Evolutionary conservation across 257 asterid genomes (phyloP), one percentile per base, ranked within the genome.

Genomic region (Plantago ovata): DNA sequence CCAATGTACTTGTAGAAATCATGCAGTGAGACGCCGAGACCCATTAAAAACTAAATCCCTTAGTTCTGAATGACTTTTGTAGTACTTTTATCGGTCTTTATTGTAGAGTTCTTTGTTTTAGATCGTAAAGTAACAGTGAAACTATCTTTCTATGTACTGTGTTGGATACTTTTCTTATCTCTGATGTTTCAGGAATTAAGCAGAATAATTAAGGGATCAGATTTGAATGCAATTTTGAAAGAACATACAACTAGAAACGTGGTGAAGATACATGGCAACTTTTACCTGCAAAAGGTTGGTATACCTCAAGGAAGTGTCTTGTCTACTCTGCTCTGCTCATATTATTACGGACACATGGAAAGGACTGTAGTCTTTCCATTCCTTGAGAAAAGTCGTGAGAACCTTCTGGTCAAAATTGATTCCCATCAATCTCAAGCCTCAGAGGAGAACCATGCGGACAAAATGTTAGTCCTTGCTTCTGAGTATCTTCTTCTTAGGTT

Each of bases 241-340:
- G 91, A 92, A 79, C 97, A 88, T 80, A 76, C 88, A 55, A 74
- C 64, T 49, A 71, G 74, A 64, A 88, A 88, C 42, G 75, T 88
- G 76, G 82, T 92, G 64, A 77, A 66, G 24, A 46, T 88, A 10
- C 78, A 70, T 38, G 56, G 55, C 62, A 77, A 53, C 39, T 80
- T 84, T 73, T 92, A 73, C 83, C 65, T 72, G 78, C 98, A 92
- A 77, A 56, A 52, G 20, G 73, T 85, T 42, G 98, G 98, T 56
- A 92, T 92, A 71, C 86, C 98, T 43, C 98, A 92, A 70, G 98
- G 98, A 55, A 79, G 98, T 71, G 67, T 85, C 63, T 38, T 88
- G 60, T 92, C 98, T 46, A 46, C 97, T 65, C 67, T 88, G 70
- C 91, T 92, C 28, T 92, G 95, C 73, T 92, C 98, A 10, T 76